Percentiles rank a stretch among this genome's conserved stretches.
These are phyloP conservation scores for Lupinus albus DNA, from an alignment of 306 rosid species.

Conservation along the genomic window DNA sequence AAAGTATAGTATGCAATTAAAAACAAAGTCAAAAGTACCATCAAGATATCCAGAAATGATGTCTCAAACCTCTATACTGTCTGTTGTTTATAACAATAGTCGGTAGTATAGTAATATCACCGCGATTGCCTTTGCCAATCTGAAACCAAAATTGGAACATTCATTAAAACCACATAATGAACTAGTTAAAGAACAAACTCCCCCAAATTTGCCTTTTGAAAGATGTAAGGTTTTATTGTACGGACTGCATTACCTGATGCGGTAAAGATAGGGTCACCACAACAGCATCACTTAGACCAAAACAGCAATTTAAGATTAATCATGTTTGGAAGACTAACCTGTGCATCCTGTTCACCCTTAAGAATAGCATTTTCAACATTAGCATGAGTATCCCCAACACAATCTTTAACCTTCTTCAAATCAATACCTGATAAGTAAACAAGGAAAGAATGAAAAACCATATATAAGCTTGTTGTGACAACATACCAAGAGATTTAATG, in stretches of 20 bases:
- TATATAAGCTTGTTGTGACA: not conserved
- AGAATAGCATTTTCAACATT: conserved; percentile 72
- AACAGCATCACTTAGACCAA: no score
- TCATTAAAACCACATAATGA: conserved; percentile 22
- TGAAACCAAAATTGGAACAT: conserved; percentile 46
- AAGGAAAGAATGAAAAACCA: conserved; percentile 21
- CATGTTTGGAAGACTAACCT: conserved; percentile 54
- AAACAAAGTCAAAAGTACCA: not conserved
- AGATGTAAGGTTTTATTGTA: not conserved
- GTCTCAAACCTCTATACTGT: conserved; percentile 83
- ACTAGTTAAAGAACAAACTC: conserved; percentile 21
- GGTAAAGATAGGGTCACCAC: no score
- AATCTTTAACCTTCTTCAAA: conserved; percentile 64
- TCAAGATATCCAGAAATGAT: conserved; percentile 13
- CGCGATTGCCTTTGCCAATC: conserved; percentile 86
- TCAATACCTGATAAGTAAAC: conserved; percentile 57
- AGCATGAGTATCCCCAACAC: conserved; percentile 72
- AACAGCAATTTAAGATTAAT: no score
- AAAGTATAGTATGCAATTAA: not conserved
- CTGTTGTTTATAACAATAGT: conserved; percentile 90
- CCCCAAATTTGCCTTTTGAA: conserved; percentile 14
- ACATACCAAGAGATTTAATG: no score
- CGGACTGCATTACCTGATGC: no score
- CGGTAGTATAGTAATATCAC: conserved; percentile 94
- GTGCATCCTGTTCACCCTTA: conserved; percentile 82